Evolutionary conservation across 1,284 basidiomycete species (phyloP), one percentile per base, ranked within the genome.

Genomic region (Amylostereum chailletii): DNA sequence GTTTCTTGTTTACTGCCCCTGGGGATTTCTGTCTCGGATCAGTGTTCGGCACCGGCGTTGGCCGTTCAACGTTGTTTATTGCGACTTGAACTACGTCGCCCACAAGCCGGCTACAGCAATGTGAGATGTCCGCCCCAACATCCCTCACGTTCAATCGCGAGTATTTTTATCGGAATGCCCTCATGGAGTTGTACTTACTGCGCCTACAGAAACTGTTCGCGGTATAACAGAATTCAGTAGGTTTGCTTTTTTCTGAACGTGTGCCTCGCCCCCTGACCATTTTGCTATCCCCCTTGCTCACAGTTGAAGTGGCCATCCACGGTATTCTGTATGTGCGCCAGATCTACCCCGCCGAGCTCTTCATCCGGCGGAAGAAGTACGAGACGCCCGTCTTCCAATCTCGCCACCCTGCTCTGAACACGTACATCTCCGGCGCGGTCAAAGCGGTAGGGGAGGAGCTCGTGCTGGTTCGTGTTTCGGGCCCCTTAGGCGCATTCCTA

Each of bases 261-360:
- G 30, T 31, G 19, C 39, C 7, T 44, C 6, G 50, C 44, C 37
- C 48, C 31, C 36, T 30, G 44, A 11, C 19, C 19, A 19, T 19
- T 19, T 19, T 19, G 19, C 19, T 19, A 19, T 19, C 19, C 19
- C 19, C 19, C 19, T 19, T 19, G 40, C 27, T 0, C n/a, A 3
- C 50, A 94, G 92, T 98, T 58, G 94, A 98, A 65, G 88, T 94
- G 29, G 88, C 90, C 1, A 83, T 96, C 51, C 94, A 97, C 63
- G 87, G 86, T 1, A 90, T 98, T 52, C 76, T 98, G 1, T 95
- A 90, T 60, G 81, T 94, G 29, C 84, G 94, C 29, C 83, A 86
- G 54, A 77, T 98, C 44, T 98, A 98, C 60, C 94, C 94, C 0
- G 72, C 83, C 6, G 88, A 90, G 34, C 74, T 95, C 9, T 98